Conservation (phyloP, 164 flowering plant genomes). For the Magnolia officinalis region DNA sequence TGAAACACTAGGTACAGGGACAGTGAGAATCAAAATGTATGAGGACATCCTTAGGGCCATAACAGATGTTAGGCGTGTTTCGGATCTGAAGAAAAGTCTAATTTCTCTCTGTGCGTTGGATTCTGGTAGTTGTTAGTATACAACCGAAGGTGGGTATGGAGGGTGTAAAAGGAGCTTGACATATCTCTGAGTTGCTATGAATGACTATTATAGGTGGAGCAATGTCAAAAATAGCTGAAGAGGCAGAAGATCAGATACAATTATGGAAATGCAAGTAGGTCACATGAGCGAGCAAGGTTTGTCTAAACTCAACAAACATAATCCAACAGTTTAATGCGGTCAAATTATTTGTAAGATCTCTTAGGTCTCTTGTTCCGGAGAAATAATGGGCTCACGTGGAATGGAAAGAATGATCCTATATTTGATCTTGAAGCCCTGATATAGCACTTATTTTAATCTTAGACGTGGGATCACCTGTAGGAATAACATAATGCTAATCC, state of each 20-base stretch:
- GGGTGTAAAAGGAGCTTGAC: neutral
- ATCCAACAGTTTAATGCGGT: too few species aligned
- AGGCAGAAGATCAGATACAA: too few species aligned
- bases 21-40: neutral
- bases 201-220: neutral
- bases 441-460: neutral
- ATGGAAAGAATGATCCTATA: neutral
- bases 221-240: neutral
- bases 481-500: neutral
- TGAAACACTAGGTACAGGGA: neutral
- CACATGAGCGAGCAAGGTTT: too few species aligned
- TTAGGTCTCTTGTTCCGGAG: conserved; percentile 1
- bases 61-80: neutral
- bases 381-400: neutral
- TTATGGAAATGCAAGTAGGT: too few species aligned
- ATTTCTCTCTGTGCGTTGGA: neutral
- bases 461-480: neutral
- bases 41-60: neutral
- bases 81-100: neutral
- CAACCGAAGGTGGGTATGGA: neutral
- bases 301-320: too few species aligned
- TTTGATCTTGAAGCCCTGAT: neutral
- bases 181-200: neutral
- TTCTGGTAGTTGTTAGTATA: neutral
- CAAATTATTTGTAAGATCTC: neutral